phyloP scores from a whole-genome alignment of 768 basidiomycete species.

The Amyloporia xantha region DNA sequence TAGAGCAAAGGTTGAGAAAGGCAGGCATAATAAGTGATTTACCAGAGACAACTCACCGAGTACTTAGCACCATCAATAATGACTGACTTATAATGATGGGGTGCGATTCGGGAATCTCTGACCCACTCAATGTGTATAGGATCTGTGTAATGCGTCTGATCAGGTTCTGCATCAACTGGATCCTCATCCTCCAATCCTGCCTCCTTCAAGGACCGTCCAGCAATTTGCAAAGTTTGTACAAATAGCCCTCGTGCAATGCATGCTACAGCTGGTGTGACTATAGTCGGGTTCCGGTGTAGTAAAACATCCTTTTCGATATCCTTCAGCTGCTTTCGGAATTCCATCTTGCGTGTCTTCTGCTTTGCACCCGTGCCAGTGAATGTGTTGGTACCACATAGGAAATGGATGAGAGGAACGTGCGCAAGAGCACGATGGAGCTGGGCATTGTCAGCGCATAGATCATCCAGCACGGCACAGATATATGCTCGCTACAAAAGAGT shows the following conservation, averaged over 20 bases:
- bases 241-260: constrained; percentile 9
- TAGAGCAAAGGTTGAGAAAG: too few species aligned
- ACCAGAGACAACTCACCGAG: constrained; percentile 30
- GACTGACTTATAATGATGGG: constrained; percentile 37
- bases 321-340: constrained; percentile 19
- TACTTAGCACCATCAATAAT: constrained; percentile 54
- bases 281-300: constrained; percentile 30
- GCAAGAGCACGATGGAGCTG: constrained; percentile 20
- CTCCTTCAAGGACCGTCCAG: background rate
- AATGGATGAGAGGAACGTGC: constrained; percentile 34
- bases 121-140: constrained; percentile 32
- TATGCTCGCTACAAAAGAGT: constrained; percentile 35
- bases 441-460: constrained; percentile 30
- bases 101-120: constrained; percentile 15
- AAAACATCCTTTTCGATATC: constrained; percentile 27
- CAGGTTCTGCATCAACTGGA: background rate
- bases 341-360: background rate
- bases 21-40: too few species aligned
- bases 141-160: constrained; percentile 15
- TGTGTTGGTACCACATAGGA: constrained; percentile 10
- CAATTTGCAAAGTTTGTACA: constrained; percentile 1
- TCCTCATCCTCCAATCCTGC: background rate
- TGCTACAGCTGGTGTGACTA: constrained; percentile 15
- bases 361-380: background rate
- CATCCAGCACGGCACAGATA: constrained; percentile 30